These are phyloP conservation scores for Trametopsis cervina DNA, from an alignment of 768 basidiomycete species.

Conservation along the genomic window DNA sequence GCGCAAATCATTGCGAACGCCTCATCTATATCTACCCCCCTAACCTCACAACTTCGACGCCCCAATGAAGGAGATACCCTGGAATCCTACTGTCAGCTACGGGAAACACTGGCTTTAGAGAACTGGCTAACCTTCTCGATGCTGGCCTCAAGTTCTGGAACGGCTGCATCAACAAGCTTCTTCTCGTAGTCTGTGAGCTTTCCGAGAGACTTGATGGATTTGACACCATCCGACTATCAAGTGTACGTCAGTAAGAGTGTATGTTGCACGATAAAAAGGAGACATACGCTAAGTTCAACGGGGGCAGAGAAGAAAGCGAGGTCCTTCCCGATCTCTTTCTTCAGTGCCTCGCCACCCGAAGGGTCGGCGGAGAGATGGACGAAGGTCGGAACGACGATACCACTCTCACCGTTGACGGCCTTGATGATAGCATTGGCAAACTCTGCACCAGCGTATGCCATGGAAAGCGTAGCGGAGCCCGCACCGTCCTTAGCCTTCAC, in stretches of 20 bases:
- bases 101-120: not conserved
- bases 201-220: slow-evolving; percentile 79
- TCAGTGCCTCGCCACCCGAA: slow-evolving; percentile 64
- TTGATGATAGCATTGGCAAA: slow-evolving; percentile 80
- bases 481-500: slow-evolving; percentile 95
- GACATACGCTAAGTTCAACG: slow-evolving; percentile 78
- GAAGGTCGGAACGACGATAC: slow-evolving; percentile 77
- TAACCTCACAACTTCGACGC: slow-evolving; percentile 24
- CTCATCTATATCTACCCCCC: no score
- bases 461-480: slow-evolving; percentile 94
- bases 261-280: slow-evolving; percentile 4
- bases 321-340: slow-evolving; percentile 67
- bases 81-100: not conserved
- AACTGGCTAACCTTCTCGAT: slow-evolving; percentile 53
- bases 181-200: slow-evolving; percentile 65
- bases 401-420: slow-evolving; percentile 84
- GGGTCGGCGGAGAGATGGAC: slow-evolving; percentile 73
- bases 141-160: slow-evolving; percentile 71
- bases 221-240: slow-evolving; percentile 69
- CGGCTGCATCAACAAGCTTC: slow-evolving; percentile 67
- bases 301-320: slow-evolving; percentile 86
- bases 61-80: slow-evolving; percentile 25
- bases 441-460: slow-evolving; percentile 92
- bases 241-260: slow-evolving; percentile 2
- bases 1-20: no score